Evolutionary conservation across 768 basidiomycete genomes (phyloP).

Genomic region (Kwoniella sp.): DNA sequence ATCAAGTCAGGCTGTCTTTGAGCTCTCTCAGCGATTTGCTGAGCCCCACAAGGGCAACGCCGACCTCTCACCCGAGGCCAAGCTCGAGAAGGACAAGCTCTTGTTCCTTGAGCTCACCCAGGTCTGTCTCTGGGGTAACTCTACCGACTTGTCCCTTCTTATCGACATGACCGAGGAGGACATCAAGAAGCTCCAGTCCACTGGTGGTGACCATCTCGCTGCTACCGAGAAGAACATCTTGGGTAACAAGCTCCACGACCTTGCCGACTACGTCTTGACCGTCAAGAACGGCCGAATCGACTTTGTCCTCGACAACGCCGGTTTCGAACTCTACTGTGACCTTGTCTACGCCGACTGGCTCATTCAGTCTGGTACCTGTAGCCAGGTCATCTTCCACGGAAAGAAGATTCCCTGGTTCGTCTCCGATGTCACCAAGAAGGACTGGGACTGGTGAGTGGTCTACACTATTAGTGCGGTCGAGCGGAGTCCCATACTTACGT

Average conservation of each 20-base stretch:
- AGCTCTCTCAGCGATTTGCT: conserved; percentile 86
- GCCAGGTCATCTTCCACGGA: conserved; percentile 86
- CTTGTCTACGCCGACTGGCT: conserved; percentile 76
- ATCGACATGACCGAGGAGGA: conserved; percentile 99
- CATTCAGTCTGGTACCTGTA: conserved; percentile 82
- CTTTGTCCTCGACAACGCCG: conserved; percentile 64
- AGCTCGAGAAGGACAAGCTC: conserved; percentile 63
- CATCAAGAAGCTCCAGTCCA: conserved; percentile 93
- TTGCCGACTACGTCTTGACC: conserved; percentile 62
- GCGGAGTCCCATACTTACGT: not conserved
- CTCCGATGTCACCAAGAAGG: conserved; percentile 80
- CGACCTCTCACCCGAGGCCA: conserved; percentile 59
- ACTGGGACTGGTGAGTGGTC: conserved; percentile 91
- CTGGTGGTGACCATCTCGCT: conserved; percentile 90
- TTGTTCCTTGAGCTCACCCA: conserved; percentile 94
- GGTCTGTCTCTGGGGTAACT: conserved; percentile 96
- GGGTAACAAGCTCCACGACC: conserved; percentile 72
- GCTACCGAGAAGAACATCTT: conserved; percentile 96
- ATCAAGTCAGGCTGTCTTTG: conserved; percentile 87
- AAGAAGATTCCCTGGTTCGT: conserved; percentile 93
- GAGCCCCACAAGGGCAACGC: conserved; percentile 72
- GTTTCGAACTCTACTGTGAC: conserved; percentile 74
- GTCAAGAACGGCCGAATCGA: conserved; percentile 70
- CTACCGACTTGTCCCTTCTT: conserved; percentile 88
- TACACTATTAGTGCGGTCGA: conserved; percentile 56